Percentiles rank a stretch among this genome's conserved stretches.
Evolutionary conservation across 441 rosid genomes (phyloP).

Genomic region (Eutrema salsugineum): DNA sequence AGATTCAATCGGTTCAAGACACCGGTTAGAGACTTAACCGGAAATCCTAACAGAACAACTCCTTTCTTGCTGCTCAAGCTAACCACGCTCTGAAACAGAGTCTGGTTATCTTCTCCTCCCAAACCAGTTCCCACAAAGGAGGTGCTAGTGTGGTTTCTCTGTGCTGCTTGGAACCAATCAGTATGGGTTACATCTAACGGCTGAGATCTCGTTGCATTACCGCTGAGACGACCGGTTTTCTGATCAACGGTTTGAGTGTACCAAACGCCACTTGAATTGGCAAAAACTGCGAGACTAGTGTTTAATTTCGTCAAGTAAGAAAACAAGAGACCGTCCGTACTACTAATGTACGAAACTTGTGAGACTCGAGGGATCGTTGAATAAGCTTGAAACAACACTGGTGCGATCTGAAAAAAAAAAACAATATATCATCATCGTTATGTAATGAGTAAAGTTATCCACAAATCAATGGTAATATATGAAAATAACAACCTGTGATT

Average conservation of each 20-base stretch:
- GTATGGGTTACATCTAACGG: slow-evolving; percentile 18
- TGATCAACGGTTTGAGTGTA: slow-evolving; percentile 51
- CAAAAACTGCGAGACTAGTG: slow-evolving; percentile 38
- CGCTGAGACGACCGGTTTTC: slow-evolving; percentile 41
- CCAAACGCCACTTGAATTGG: slow-evolving; percentile 40
- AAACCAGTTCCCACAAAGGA: slow-evolving; percentile 46
- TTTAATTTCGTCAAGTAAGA: slow-evolving; percentile 41
- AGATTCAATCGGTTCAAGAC: slow-evolving; percentile 26
- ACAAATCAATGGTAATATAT: neutral
- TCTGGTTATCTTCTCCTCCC: slow-evolving; percentile 31
- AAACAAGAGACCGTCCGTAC: slow-evolving; percentile 47
- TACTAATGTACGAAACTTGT: slow-evolving; percentile 55
- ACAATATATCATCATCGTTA: neutral
- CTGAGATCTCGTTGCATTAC: slow-evolving; percentile 33
- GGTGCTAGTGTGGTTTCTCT: slow-evolving; percentile 28
- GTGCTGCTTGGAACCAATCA: slow-evolving; percentile 46
- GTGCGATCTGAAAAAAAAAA: slow-evolving; percentile 48
- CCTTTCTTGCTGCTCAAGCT: slow-evolving; percentile 36
- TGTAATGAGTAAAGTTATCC: neutral
- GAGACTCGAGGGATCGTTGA: slow-evolving; percentile 45
- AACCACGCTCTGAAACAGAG: slow-evolving; percentile 42
- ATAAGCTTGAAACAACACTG: slow-evolving; percentile 50
- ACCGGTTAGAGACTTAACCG: slow-evolving; percentile 30
- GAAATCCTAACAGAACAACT: slow-evolving; percentile 49
- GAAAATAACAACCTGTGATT: slow-evolving; percentile 34